These are phyloP conservation scores for Schwanniomyces yamadae DNA, from an alignment of 805 yeast genomes.

Conservation along the genomic window DNA sequence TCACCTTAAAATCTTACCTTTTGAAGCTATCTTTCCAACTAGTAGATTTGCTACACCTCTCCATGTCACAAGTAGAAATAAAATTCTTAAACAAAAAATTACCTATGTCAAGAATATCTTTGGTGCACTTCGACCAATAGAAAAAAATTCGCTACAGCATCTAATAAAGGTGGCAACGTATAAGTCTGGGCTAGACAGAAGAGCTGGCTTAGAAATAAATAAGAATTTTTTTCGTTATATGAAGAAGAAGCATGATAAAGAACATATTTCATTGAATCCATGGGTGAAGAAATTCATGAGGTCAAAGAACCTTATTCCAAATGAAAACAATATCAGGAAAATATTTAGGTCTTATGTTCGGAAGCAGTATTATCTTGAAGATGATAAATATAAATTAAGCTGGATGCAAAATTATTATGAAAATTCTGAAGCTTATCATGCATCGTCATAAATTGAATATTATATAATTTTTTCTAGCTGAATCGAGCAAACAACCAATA, in stretches of 20 bases:
- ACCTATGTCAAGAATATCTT: slow-evolving; percentile 21
- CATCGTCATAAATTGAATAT: slow-evolving; percentile 23
- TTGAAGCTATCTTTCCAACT: slow-evolving; percentile 33
- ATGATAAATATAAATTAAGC: slow-evolving; percentile 18
- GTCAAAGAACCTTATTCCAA: slow-evolving; percentile 27
- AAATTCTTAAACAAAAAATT: slow-evolving; percentile 22
- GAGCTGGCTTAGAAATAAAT: slow-evolving; percentile 12
- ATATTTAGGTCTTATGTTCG: slow-evolving; percentile 26
- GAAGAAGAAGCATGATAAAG: slow-evolving; percentile 20
- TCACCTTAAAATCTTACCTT: slow-evolving; percentile 23
- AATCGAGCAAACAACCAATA: slow-evolving; percentile 42
- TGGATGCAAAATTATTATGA: slow-evolving; percentile 27
- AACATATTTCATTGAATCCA: slow-evolving; percentile 14
- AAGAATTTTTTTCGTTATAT: slow-evolving; percentile 27
- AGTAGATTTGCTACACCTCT: slow-evolving; percentile 31
- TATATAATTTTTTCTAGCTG: slow-evolving; percentile 36
- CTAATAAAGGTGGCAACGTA: slow-evolving; percentile 17
- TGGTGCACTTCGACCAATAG: slow-evolving; percentile 20
- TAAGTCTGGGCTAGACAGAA: slow-evolving; percentile 5
- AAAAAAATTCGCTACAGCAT: slow-evolving; percentile 12
- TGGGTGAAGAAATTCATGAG: slow-evolving; percentile 17
- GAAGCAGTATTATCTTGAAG: slow-evolving; percentile 28
- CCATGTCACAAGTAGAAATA: slow-evolving; percentile 26
- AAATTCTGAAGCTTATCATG: slow-evolving; percentile 5
- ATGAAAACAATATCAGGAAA: slow-evolving; percentile 27